Base-by-base conservation (phyloP, 139 green algal genomes). In the Tetraselmis striata region DNA sequence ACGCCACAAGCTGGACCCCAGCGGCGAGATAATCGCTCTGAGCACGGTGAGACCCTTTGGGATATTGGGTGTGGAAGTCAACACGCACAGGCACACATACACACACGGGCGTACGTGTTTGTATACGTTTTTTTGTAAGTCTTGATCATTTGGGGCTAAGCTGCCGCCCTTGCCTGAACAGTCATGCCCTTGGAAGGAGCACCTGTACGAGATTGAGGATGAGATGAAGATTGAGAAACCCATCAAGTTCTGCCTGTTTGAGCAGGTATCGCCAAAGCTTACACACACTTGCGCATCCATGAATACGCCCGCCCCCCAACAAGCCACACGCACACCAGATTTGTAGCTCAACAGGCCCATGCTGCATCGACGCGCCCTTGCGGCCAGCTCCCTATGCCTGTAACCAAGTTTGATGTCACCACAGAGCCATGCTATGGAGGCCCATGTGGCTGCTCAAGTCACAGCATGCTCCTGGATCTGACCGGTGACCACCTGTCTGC, bases 151-250 rank as follows among this genome's bases (percentile, higher is more conserved):
- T 82, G 29, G 30, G 2, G 28, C 2, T 81, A 28, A 83, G 18
- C 27, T 23, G 84, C 28, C 1, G 30, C 2, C 2, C 11, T 82
- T 28, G 88, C 81, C 86, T 96, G 2, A 81, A 77, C 32, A 78
- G 59, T 89, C 83, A 59, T 94, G 90, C 78, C 96, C 97, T 30
- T 99, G 97, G 97, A 99, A 99, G 88, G 92, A 96, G 76, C 97
- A 99, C 86, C 86, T 99, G 85, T 95, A 95, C 83, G 84, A 93
- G 32, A 87, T 99, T 25, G 97, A 99, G 90, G 81, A 92, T 80
- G 96, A 98, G 92, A 76, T 92, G 45, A 89, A 84, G 2, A 81
- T 95, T 0, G 59, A 81, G 26, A 83, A 83, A 1, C 23, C 87
- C 23, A 75, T 94, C 45, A 86, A 87, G 30, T 92, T 89, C 76